A percentile compares a stretch with the other conserved stretches of the same genome.
phyloP scores from a whole-genome alignment of 164 flowering plant genomes.

The Stephania cephalantha region DNA sequence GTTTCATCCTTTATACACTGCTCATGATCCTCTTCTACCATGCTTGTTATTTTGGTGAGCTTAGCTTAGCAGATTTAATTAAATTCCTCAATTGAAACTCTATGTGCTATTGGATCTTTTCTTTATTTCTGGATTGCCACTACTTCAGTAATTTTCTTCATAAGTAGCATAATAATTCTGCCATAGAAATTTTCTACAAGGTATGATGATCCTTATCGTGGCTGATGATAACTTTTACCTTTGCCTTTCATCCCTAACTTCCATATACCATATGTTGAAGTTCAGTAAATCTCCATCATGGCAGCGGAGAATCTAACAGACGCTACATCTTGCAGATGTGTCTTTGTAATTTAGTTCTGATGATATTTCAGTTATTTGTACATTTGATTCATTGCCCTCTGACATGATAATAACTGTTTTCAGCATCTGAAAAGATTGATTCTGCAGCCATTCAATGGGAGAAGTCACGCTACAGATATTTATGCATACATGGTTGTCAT shows the following conservation, averaged over 20 bases:
- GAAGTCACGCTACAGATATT: no score
- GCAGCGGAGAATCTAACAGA: no score
- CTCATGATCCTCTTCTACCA: slow-evolving; percentile 10
- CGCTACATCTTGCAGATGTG: no score
- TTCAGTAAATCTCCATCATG: no score
- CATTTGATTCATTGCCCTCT: no score
- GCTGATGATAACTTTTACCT: not conserved
- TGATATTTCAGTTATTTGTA: no score
- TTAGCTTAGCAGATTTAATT: slow-evolving; percentile 10
- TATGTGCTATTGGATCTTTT: not conserved
- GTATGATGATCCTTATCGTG: slow-evolving; percentile 26
- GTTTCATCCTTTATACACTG: slow-evolving; percentile 8
- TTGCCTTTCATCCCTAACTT: slow-evolving; percentile 24
- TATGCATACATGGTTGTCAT: no score
- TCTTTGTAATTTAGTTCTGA: no score
- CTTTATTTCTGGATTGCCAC: not conserved
- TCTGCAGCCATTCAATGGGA: no score
- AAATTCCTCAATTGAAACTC: slow-evolving; percentile 4
- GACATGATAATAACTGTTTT: no score
- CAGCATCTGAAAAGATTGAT: no score
- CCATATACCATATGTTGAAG: slow-evolving; percentile 44
- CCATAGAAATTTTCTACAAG: slow-evolving; percentile 5
- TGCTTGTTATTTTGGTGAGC: slow-evolving; percentile 4
- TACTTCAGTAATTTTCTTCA: not conserved
- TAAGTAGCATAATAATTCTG: not conserved